Percentiles rank a stretch among this genome's conserved stretches.
These are phyloP conservation scores for Choanephora cucurbitarum DNA, from an alignment of 371 early-diverging fungal species.

Conservation along the genomic window DNA sequence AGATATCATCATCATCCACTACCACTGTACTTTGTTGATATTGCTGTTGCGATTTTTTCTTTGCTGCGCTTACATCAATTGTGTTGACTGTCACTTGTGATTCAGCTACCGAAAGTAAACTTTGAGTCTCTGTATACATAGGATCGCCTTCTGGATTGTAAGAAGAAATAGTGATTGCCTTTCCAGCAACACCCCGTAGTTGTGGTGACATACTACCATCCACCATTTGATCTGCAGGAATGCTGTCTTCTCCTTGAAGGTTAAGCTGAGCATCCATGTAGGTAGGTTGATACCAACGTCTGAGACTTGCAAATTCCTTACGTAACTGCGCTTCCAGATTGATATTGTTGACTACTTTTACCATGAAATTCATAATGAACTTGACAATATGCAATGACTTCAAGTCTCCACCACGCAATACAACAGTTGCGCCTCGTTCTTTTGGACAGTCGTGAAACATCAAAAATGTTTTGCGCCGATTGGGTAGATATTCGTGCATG, in stretches of 20 bases:
- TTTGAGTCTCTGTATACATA: constrained; percentile 15
- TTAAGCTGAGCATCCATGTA: neutral
- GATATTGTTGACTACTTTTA: constrained; percentile 81
- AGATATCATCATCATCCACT: constrained; percentile 36
- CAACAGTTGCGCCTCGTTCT: constrained; percentile 83
- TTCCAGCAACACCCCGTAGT: neutral
- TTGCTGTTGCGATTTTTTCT: constrained; percentile 22
- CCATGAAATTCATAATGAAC: constrained; percentile 74
- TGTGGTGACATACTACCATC: neutral
- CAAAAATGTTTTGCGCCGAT: constrained; percentile 81
- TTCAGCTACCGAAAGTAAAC: constrained; percentile 24
- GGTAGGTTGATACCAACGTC: constrained; percentile 15
- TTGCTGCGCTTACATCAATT: constrained; percentile 13
- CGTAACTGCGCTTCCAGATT: constrained; percentile 68
- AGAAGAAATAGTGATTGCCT: constrained; percentile 3
- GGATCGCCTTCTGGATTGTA: constrained; percentile 12
- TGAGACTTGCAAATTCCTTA: constrained; percentile 22
- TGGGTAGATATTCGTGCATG: constrained; percentile 74
- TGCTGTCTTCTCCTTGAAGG: neutral
- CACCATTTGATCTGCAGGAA: constrained; percentile 8
- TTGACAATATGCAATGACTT: constrained; percentile 71
- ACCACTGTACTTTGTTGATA: constrained; percentile 14
- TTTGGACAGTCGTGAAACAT: constrained; percentile 82
- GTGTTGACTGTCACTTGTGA: constrained; percentile 28
- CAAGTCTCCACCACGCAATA: constrained; percentile 78